Conservation (phyloP, 495 filamentous ascomycete genomes). For the Cercophora samala region DNA sequence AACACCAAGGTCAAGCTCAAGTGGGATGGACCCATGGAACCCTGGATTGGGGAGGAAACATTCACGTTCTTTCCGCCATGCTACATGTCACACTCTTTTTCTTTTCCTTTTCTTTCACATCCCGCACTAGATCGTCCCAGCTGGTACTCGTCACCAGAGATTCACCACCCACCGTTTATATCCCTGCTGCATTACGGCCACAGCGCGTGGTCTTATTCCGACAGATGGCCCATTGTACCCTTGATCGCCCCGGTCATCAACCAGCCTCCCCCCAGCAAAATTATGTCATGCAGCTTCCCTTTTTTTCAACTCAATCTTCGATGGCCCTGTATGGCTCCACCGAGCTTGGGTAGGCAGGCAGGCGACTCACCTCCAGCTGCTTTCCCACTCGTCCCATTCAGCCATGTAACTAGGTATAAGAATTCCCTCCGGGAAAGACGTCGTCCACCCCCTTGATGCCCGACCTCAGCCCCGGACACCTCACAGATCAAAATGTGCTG, state of each 20-base stretch:
- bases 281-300: slow-evolving; percentile 30
- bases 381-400: slow-evolving; percentile 11
- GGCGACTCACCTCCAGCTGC: slow-evolving; percentile 17
- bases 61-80: no score
- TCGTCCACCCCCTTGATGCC: slow-evolving; percentile 32
- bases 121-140: not conserved
- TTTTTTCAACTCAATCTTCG: slow-evolving; percentile 14
- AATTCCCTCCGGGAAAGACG: slow-evolving; percentile 13
- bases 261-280: slow-evolving; percentile 17
- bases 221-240: slow-evolving; percentile 17
- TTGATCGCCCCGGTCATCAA: slow-evolving; percentile 20
- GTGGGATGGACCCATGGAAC: not conserved
- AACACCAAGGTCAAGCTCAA: not conserved
- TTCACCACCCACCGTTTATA: slow-evolving; percentile 11
- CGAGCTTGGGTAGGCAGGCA: slow-evolving; percentile 20
- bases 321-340: slow-evolving; percentile 26
- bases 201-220: slow-evolving; percentile 21
- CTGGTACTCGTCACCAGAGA: slow-evolving; percentile 7
- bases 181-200: slow-evolving; percentile 26
- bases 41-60: not conserved
- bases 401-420: slow-evolving; percentile 19
- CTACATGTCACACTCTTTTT: not conserved
- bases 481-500: slow-evolving; percentile 28
- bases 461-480: slow-evolving; percentile 21
- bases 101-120: not conserved